Percentiles rank a stretch among this genome's conserved stretches.
phyloP scores from a whole-genome alignment of 2,329 filamentous ascomycete species.

The Parasarocladium wereldwijsianum region DNA sequence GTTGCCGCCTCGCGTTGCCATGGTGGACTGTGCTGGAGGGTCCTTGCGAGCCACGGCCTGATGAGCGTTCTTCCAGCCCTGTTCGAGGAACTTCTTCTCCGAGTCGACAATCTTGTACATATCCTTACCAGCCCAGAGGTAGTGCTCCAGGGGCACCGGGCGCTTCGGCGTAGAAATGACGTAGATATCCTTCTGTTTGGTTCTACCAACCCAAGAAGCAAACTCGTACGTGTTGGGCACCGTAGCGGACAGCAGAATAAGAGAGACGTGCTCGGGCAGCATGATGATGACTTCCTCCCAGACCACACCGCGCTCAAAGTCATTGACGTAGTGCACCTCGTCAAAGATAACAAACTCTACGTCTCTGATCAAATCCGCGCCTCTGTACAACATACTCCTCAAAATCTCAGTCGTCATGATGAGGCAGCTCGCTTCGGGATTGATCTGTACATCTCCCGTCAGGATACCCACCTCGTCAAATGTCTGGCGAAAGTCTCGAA shows the following conservation, averaged over 20 bases:
- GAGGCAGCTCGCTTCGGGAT: slow-evolving; percentile 91
- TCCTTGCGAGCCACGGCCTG: slow-evolving; percentile 68
- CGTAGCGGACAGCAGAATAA: slow-evolving; percentile 89
- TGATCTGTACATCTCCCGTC: slow-evolving; percentile 98
- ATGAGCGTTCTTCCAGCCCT: slow-evolving; percentile 91
- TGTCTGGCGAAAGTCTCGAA: slow-evolving; percentile 85
- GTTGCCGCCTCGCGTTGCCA: slow-evolving; percentile 22
- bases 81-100: slow-evolving; percentile 81
- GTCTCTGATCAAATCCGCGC: slow-evolving; percentile 98
- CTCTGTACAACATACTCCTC: slow-evolving; percentile 93
- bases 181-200: slow-evolving; percentile 97
- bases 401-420: slow-evolving; percentile 99
- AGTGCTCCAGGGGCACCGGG: slow-evolving; percentile 89
- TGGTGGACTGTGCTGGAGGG: slow-evolving; percentile 21
- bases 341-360: slow-evolving; percentile 98
- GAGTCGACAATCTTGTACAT: slow-evolving; percentile 91
- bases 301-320: slow-evolving; percentile 86
- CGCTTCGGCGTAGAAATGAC: slow-evolving; percentile 96
- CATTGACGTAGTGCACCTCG: slow-evolving; percentile 96
- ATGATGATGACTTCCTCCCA: slow-evolving; percentile 99
- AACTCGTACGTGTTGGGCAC: slow-evolving; percentile 97
- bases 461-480: slow-evolving; percentile 96
- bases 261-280: slow-evolving; percentile 90
- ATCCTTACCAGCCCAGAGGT: slow-evolving; percentile 84
- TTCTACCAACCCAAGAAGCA: slow-evolving; percentile 93